phyloP scores from a whole-genome alignment of 345 rosid species.

The Carallia brachiata region DNA sequence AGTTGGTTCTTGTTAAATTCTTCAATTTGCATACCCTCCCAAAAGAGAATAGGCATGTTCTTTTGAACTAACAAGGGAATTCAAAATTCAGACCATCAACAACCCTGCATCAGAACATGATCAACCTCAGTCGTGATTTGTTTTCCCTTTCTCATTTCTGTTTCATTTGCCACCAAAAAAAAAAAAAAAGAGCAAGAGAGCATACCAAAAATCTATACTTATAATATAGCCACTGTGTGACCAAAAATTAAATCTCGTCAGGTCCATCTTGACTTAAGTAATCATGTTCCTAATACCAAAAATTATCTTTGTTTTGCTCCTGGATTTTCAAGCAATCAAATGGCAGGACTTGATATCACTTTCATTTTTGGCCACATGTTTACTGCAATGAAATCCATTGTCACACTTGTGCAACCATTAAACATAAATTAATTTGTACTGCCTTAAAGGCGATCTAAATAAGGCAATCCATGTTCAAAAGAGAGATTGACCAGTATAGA shows the following conservation, averaged over 20 bases:
- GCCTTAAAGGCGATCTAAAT: neutral
- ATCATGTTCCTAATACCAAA: neutral
- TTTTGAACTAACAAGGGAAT: neutral
- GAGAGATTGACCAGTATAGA: too few relatives aligned
- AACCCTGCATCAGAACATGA: neutral
- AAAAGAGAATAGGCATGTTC: neutral
- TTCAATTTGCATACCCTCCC: neutral
- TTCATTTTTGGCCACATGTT: neutral
- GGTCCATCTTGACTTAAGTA: slow-evolving; percentile 4
- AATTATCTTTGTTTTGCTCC: neutral
- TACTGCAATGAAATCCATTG: neutral
- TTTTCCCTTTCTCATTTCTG: slow-evolving; percentile 38
- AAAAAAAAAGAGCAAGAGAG: slow-evolving; percentile 42
- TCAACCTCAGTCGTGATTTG: slow-evolving; percentile 39
- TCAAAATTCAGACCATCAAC: slow-evolving; percentile 9
- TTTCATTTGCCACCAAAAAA: slow-evolving; percentile 48
- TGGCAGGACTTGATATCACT: neutral
- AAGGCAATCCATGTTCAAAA: too few relatives aligned
- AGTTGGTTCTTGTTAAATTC: neutral
- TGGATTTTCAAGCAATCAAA: neutral
- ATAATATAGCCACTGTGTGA: slow-evolving; percentile 2
- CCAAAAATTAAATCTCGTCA: slow-evolving; percentile 8
- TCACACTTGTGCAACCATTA: neutral
- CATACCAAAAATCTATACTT: slow-evolving; percentile 14
- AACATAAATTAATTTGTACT: neutral